Conservation (phyloP, 805 yeast species). For the Aciculoconidium aculeatum region DNA sequence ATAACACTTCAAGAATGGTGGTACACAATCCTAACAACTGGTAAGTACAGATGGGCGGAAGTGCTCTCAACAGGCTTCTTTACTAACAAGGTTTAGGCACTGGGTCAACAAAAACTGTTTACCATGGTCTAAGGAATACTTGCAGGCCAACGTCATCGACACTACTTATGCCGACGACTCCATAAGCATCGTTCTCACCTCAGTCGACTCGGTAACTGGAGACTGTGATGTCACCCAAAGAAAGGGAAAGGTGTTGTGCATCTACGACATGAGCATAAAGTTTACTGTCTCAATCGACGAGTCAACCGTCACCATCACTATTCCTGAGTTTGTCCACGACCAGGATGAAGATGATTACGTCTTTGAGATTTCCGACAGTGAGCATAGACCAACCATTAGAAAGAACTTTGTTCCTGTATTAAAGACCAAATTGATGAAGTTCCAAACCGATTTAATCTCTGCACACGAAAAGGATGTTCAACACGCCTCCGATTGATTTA, state of each 20-base stretch:
- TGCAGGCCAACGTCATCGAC: constrained; percentile 33
- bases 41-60: too few species aligned
- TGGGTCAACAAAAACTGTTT: constrained; percentile 68
- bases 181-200: constrained; percentile 21
- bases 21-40: constrained; percentile 71
- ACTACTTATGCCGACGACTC: constrained; percentile 21
- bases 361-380: constrained; percentile 38
- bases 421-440: constrained; percentile 42
- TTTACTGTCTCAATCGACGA: constrained; percentile 39
- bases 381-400: constrained; percentile 38
- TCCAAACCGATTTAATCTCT: constrained; percentile 56
- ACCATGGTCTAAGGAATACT: constrained; percentile 55
- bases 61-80: background rate
- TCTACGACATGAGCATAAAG: constrained; percentile 57
- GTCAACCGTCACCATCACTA: constrained; percentile 38
- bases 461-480: constrained; percentile 63
- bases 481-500: constrained; percentile 32
- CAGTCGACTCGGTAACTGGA: constrained; percentile 46
- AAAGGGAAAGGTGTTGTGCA: constrained; percentile 74
- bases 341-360: constrained; percentile 62
- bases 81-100: constrained; percentile 41
- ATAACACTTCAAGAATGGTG: constrained; percentile 37
- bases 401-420: constrained; percentile 48
- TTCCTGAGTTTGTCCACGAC: constrained; percentile 75
- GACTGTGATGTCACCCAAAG: constrained; percentile 83